A percentile compares a stretch with the other conserved stretches of the same genome.
These are phyloP conservation scores for Monascus purpureus DNA, from an alignment of 495 filamentous ascomycete genomes.

Conservation along the genomic window DNA sequence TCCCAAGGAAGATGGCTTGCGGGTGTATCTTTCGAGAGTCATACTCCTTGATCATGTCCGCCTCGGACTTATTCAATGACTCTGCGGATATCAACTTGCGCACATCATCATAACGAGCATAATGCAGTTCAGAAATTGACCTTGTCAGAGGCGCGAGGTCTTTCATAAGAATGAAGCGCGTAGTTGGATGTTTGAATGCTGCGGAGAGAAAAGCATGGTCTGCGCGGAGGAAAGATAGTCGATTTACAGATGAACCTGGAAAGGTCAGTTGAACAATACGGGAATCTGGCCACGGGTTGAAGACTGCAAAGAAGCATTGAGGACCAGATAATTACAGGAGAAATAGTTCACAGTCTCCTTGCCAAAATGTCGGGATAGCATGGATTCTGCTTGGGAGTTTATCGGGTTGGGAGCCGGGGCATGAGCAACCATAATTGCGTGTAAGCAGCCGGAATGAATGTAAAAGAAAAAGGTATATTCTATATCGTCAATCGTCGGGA, in stretches of 20 bases:
- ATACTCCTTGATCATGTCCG: conserved; percentile 55
- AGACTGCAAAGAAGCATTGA: too few relatives aligned
- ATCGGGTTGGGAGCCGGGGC: conserved; percentile 40
- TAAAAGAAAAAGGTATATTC: too few relatives aligned
- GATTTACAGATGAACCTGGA: conserved; percentile 56
- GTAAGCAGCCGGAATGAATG: too few relatives aligned
- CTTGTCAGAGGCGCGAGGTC: conserved; percentile 62
- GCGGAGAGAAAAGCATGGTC: conserved; percentile 66
- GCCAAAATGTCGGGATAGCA: conserved; percentile 79
- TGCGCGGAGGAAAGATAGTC: conserved; percentile 72
- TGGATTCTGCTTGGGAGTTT: conserved; percentile 57
- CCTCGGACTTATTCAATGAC: conserved; percentile 58
- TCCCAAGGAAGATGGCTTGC: conserved; percentile 69
- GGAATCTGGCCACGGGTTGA: too few relatives aligned
- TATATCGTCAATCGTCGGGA: too few relatives aligned
- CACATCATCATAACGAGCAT: conserved; percentile 48
- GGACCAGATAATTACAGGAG: conserved; percentile 53
- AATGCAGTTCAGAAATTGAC: conserved; percentile 41
- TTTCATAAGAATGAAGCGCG: conserved; percentile 64
- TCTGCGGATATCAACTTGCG: conserved; percentile 53
- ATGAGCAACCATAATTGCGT: conserved; percentile 13
- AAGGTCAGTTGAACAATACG: too few relatives aligned
- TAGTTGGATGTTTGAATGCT: conserved; percentile 56
- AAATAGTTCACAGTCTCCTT: conserved; percentile 92
- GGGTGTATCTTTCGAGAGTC: conserved; percentile 57